Conservation (phyloP, 768 basidiomycete genomes). For the Podaxis pistillaris region DNA sequence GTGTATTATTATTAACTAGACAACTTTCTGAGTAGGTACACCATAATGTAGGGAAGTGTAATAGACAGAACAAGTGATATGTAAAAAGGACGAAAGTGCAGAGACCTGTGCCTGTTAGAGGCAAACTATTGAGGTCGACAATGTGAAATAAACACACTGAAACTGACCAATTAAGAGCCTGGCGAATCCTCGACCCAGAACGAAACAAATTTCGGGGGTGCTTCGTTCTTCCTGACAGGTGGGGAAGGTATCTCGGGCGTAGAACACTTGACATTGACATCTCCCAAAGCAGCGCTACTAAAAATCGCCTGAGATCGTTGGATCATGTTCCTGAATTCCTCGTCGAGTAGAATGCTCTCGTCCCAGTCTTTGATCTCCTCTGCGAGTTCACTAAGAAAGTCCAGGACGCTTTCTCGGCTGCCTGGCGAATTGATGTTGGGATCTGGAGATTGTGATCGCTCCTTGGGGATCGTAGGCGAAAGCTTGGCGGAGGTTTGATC, state of each 20-base stretch:
- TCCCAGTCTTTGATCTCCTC: conserved; percentile 54
- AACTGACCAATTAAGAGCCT: not conserved
- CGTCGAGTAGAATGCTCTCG: conserved; percentile 43
- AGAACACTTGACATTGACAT: conserved; percentile 6
- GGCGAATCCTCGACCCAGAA: conserved; percentile 7
- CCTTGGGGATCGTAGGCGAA: not conserved
- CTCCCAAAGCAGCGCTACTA: not conserved
- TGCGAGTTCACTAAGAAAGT: conserved; percentile 46
- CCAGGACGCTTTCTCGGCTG: conserved; percentile 31
- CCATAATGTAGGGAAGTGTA: not conserved
- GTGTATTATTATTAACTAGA: not conserved
- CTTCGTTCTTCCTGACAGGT: not conserved
- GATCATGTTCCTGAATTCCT: conserved; percentile 46
- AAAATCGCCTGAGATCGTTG: conserved; percentile 25
- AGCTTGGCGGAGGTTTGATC: not conserved
- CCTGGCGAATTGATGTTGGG: not conserved
- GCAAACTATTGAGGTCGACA: not conserved
- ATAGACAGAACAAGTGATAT: not conserved
- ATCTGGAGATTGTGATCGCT: not conserved
- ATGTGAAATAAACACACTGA: not conserved
- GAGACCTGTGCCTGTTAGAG: not conserved
- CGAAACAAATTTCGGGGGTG: not conserved
- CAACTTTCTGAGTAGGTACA: not conserved
- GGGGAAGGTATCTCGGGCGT: not conserved
- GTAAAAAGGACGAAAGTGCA: not conserved